Base-by-base conservation (phyloP, 2,329 filamentous ascomycete genomes). In the Akanthomyces dipterigenus region DNA sequence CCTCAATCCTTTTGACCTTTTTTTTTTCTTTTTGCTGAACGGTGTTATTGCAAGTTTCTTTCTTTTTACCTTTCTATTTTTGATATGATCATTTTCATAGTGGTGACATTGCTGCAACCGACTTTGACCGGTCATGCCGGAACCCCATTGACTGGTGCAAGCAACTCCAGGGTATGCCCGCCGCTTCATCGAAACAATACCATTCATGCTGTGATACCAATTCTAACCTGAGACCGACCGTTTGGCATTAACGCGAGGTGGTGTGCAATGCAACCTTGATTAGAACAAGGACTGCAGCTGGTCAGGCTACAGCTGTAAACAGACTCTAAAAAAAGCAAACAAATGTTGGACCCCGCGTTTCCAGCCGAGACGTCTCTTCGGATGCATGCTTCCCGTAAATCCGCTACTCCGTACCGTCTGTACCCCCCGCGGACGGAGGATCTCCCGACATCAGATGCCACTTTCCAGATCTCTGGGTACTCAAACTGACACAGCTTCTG, bases 141-240 rank as follows among this genome's bases (percentile, higher is more conserved):
- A 14, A n/a, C 48, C 1, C 12, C 20, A 11, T 11, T 16, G 16
- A 22, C 3, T 9, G 6, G 36, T 12, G 22, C 18, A 3, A 3
- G 34, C 26, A 18, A 7, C 24, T 53, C 6, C 20, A 51, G 48
- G 45, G 46, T 59, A 59, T 14, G 26, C 22, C n/a, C 36, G n/a
- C 34, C 18, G 7, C 34, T 36, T 36, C 22, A 22, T 51, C 38
- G 14, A 60, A 46, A 60, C 55, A 38, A 28, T 31, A 11, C 5
- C 12, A 42, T 53, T 60, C 56, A 60, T 60, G 57, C 48, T 53
- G 56, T 26, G 26, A 60, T 53, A 16, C 5, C n/a, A 34, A 34
- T 34, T 34, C 11, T 8, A 22, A 46, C n/a, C 28, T 42, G 36
- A 36, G 28, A 48, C 46, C 18, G 24, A 12, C 53, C 24, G 24